phyloP scores from a whole-genome alignment of 257 asterid genomes.

The Nicotiana tabacum region DNA sequence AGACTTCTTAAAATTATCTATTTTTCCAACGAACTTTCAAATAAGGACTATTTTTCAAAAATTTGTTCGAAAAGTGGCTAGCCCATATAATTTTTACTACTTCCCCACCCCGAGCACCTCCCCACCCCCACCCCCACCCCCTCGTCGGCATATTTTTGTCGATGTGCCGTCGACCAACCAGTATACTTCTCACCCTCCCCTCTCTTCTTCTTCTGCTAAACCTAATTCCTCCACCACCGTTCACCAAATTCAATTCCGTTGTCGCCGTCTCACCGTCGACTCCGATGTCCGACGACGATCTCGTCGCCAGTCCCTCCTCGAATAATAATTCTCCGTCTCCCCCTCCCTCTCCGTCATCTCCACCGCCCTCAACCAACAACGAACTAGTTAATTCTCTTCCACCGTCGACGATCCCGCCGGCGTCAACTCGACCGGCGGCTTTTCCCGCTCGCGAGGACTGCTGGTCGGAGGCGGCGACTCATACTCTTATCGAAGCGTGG shows the following conservation, averaged over 20 bases:
- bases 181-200: background rate
- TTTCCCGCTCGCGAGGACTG: constrained; percentile 74
- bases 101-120: background rate
- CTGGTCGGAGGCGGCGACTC: constrained; percentile 85
- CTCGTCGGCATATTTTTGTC: constrained; percentile 10
- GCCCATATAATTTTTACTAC: background rate
- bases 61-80: background rate
- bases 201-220: background rate
- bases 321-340: constrained; percentile 10
- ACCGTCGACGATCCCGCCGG: constrained; percentile 20
- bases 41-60: no score
- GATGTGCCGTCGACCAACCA: constrained; percentile 8
- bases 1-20: no score
- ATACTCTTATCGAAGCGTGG: constrained; percentile 77
- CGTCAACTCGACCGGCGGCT: constrained; percentile 23
- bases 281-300: constrained; percentile 32
- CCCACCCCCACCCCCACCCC: background rate
- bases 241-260: background rate
- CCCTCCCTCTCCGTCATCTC: constrained; percentile 23
- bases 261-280: background rate
- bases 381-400: background rate
- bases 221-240: background rate
- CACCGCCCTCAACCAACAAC: constrained; percentile 13
- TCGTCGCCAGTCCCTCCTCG: background rate
- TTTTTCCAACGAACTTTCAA: no score